Evolutionary conservation across 2,329 filamentous ascomycete species (phyloP).

Genomic region (Fusarium acutatum): DNA sequence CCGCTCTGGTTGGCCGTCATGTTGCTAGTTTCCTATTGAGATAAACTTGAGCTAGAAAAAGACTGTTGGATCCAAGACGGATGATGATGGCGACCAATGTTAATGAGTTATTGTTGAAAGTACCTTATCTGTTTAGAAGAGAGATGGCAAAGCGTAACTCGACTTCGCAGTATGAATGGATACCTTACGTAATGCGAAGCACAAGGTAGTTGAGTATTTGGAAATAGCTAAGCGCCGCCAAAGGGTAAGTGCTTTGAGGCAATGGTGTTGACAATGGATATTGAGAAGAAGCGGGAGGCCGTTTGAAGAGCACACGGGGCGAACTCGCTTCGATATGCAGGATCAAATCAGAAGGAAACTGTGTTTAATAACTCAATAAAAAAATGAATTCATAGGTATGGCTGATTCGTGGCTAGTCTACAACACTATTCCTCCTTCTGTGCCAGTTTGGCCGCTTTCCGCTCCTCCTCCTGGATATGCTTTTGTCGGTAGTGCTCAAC

Average conservation of each 20-base stretch:
- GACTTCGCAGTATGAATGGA: not conserved
- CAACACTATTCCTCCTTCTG: slow-evolving; percentile 47
- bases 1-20: not conserved
- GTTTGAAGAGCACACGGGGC: not conserved
- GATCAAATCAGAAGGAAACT: not conserved
- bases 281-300: not conserved
- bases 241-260: not conserved
- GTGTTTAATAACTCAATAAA: slow-evolving; percentile 21
- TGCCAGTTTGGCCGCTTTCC: slow-evolving; percentile 60
- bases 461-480: slow-evolving; percentile 63
- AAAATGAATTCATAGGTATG: slow-evolving; percentile 37
- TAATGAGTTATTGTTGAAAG: not conserved
- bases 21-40: not conserved
- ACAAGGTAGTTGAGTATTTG: not conserved
- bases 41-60: not conserved
- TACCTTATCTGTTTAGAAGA: not conserved
- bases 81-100: not conserved
- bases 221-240: not conserved
- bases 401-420: slow-evolving; percentile 40
- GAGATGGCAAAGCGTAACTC: not conserved
- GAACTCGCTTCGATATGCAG: not conserved
- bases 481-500: slow-evolving; percentile 66
- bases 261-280: not conserved
- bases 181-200: not conserved
- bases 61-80: slow-evolving; percentile 6